Conservation (phyloP, 345 rosid species). For the Populus euphratica region DNA sequence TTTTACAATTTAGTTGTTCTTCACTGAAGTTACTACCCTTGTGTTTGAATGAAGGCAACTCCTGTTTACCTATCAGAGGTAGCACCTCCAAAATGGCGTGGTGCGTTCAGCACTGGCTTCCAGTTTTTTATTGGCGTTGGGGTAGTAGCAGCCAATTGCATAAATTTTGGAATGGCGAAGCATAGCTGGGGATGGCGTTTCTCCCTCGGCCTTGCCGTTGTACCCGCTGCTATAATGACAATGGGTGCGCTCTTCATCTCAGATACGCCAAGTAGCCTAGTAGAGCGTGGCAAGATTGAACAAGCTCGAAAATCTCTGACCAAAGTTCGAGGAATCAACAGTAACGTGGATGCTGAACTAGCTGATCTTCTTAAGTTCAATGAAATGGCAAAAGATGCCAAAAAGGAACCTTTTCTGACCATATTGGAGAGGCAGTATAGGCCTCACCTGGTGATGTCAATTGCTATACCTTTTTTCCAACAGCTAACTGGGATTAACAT, state of each 20-base stretch:
- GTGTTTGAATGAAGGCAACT: constrained; percentile 49
- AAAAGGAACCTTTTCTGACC: constrained; percentile 47
- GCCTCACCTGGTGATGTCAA: constrained; percentile 69
- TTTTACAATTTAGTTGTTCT: too few relatives aligned
- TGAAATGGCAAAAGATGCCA: constrained; percentile 42
- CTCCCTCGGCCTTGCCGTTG: constrained; percentile 67
- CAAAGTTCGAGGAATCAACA: constrained; percentile 42
- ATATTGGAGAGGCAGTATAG: constrained; percentile 62
- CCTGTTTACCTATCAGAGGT: constrained; percentile 80
- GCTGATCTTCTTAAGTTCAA: constrained; percentile 46
- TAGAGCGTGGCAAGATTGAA: constrained; percentile 56
- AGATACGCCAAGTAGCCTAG: constrained; percentile 71
- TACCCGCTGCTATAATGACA: constrained; percentile 75
- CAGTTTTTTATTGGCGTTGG: constrained; percentile 73
- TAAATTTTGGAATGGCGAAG: constrained; percentile 54
- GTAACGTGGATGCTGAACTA: constrained; percentile 52
- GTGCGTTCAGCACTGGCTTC: constrained; percentile 76
- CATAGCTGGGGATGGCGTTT: constrained; percentile 74
- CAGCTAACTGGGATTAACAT: constrained; percentile 75
- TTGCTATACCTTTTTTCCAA: constrained; percentile 69
- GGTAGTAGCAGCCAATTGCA: constrained; percentile 57
- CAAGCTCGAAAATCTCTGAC: constrained; percentile 49
- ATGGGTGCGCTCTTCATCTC: constrained; percentile 59
- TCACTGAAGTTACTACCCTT: neutral
- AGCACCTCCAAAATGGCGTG: constrained; percentile 87